Percentiles rank a stretch among this genome's conserved stretches.
These are phyloP conservation scores for Colletotrichum falcatum DNA, from an alignment of 2,329 filamentous ascomycete species.

Conservation along the genomic window DNA sequence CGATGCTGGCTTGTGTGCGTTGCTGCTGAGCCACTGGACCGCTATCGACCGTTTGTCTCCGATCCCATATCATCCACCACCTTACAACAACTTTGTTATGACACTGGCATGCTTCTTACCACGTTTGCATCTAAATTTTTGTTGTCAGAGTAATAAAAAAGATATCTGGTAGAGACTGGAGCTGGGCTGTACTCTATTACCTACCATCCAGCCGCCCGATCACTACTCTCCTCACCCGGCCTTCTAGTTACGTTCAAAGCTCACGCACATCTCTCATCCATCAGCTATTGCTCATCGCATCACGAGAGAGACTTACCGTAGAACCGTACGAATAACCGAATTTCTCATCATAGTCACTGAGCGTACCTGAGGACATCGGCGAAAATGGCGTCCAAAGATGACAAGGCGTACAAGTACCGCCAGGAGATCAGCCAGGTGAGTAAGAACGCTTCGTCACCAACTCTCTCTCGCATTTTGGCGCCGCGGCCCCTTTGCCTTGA, in stretches of 20 bases:
- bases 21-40: neutral
- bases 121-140: no score
- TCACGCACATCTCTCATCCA: no score
- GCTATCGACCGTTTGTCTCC: neutral
- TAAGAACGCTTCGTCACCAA: neutral
- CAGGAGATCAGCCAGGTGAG: constrained; percentile 98
- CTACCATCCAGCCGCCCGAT: neutral
- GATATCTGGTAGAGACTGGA: neutral
- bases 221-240: neutral
- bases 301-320: no score
- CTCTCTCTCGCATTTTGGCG: neutral
- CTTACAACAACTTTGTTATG: neutral
- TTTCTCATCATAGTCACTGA: no score
- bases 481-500: neutral
- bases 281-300: no score
- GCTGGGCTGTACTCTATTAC: neutral
- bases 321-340: neutral
- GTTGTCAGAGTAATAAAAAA: no score
- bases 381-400: constrained; percentile 63
- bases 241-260: neutral
- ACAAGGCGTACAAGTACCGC: constrained; percentile 84
- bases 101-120: neutral
- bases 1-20: neutral
- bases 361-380: neutral
- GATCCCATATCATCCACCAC: neutral